Evolutionary conservation across 495 filamentous ascomycete species (phyloP).

Genomic region (Penicillium bialowiezense): DNA sequence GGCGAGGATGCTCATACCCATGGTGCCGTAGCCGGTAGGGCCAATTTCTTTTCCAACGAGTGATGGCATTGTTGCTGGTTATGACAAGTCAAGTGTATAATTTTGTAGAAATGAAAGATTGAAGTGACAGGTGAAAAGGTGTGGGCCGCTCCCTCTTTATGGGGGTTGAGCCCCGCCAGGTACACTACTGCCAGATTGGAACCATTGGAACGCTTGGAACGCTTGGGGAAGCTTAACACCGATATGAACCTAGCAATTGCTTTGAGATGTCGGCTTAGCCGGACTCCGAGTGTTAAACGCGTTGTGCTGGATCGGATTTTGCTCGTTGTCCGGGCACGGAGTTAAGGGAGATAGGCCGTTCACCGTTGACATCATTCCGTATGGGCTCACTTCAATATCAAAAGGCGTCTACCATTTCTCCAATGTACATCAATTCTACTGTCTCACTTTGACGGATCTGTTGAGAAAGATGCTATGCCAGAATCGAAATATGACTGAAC

Average conservation of each 20-base stretch:
- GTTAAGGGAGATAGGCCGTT: slow-evolving; percentile 4
- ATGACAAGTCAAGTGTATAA: background rate
- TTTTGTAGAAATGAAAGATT: background rate
- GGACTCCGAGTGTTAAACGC: background rate
- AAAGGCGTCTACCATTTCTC: too few species aligned
- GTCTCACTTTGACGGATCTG: too few species aligned
- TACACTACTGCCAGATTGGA: background rate
- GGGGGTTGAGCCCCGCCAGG: background rate
- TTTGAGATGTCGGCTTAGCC: too few species aligned
- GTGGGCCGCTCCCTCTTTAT: slow-evolving; percentile 2
- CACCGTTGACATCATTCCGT: too few species aligned
- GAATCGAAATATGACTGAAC: too few species aligned
- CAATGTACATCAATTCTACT: too few species aligned
- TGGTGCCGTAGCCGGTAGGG: slow-evolving; percentile 45
- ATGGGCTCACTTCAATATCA: background rate
- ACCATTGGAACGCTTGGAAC: too few species aligned
- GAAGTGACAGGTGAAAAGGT: background rate
- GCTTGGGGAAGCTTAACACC: too few species aligned
- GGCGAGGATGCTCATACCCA: slow-evolving; percentile 32
- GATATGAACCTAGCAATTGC: too few species aligned
- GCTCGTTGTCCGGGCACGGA: background rate
- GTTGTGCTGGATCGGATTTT: background rate
- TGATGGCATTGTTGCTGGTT: slow-evolving; percentile 31
- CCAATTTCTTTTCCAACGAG: slow-evolving; percentile 45
- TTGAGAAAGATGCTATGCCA: too few species aligned